Conservation (phyloP, 2,329 filamentous ascomycete species). For the Penicillium glabrum region DNA sequence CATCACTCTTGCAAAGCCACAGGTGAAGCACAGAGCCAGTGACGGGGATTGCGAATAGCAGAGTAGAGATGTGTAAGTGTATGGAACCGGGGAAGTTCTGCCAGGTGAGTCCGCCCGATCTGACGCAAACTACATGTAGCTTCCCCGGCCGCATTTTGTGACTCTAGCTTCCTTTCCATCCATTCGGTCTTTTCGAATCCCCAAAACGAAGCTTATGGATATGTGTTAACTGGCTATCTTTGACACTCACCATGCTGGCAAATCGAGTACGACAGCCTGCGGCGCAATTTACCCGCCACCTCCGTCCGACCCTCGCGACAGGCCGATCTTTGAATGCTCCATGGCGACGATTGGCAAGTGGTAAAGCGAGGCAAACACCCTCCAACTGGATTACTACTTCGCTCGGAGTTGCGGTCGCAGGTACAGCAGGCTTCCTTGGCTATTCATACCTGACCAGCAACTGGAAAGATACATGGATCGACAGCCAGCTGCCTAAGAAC, state of each 20-base stretch:
- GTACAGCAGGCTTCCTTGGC: conserved; percentile 29
- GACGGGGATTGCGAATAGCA: conserved; percentile 1
- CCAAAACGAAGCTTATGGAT: not conserved
- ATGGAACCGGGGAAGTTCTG: conserved; percentile 34
- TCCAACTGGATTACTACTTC: conserved; percentile 33
- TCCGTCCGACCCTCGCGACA: conserved; percentile 18
- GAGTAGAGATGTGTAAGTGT: conserved; percentile 21
- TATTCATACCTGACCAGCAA: conserved; percentile 32
- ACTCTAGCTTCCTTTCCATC: not conserved
- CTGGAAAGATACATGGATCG: conserved; percentile 16
- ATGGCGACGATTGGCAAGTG: conserved; percentile 32
- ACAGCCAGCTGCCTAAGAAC: conserved; percentile 18
- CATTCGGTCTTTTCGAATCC: not conserved
- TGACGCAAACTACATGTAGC: conserved; percentile 27
- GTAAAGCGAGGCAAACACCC: conserved; percentile 18
- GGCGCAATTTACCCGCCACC: conserved; percentile 20
- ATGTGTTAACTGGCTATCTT: not conserved
- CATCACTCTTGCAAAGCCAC: conserved; percentile 8
- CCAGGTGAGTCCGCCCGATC: conserved; percentile 28
- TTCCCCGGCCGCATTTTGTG: conserved; percentile 9
- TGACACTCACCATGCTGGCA: conserved; percentile 15
- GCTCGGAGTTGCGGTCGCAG: conserved; percentile 31
- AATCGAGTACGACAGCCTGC: conserved; percentile 26
- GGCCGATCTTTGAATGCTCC: conserved; percentile 20
- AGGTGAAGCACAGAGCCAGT: not conserved